Evolutionary conservation across 768 basidiomycete species (phyloP), one percentile per base, ranked within the genome.

Genomic region (Collybiopsis confluens): DNA sequence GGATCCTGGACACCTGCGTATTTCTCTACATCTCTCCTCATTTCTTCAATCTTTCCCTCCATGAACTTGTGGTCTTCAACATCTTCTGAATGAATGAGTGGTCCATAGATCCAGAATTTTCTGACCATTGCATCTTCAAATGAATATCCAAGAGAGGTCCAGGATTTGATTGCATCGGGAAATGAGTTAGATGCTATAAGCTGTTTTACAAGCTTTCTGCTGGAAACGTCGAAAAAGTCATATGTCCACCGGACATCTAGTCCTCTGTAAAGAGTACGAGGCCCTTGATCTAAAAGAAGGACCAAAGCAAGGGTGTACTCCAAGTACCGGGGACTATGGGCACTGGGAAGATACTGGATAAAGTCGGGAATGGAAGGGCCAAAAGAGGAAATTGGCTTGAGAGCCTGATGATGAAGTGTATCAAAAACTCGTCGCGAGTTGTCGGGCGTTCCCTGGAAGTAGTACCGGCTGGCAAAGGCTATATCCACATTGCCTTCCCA

Each of bases 101-200:
- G 44, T 13, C 6, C 40, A 24, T 56, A 56, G 8, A 56, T 11
- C 51, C 52, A 45, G 42, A 56, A 30, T 28, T 43, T 44, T 16
- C 51, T 51, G 35, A 56, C 28, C 55, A 56, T 56, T 15, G 44
- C 44, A 21, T 56, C 55, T 30, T 56, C 55, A 24, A 56, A 56
- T 7, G 51, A 45, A 30, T 56, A 56, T 15, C 50, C 55, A 20
- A 56, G 43, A 7, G 4, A 20, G 15, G 30, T 45, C 55, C 50
- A 53, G 24, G 10, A 27, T 38, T 28, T 24, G 10, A 46, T 56
- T 11, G 40, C 27, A 41, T 56, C 55, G 9, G 55, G 55, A 37
- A 56, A 53, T 4, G 18, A 23, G 20, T 47, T 47, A 9, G 20
- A 24, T 3, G 50, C 41, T 10, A 56, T 21, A 15, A 56, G 51